phyloP scores from a whole-genome alignment of 768 basidiomycete genomes.

The Russula brevipes region DNA sequence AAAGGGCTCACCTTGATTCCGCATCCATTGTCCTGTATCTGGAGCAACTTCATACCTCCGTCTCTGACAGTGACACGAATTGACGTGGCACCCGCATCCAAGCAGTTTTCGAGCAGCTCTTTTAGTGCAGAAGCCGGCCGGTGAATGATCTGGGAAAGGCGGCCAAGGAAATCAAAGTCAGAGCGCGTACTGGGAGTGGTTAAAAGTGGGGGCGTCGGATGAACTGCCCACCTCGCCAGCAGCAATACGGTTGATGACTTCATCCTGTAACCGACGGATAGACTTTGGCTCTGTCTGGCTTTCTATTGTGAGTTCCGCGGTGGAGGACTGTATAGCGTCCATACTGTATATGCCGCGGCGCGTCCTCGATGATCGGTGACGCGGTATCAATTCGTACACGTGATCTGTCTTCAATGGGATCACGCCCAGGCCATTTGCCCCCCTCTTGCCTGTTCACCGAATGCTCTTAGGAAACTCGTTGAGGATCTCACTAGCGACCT shows the following conservation, averaged over 20 bases:
- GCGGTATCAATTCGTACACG: too few relatives aligned
- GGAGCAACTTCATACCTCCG: conserved; percentile 89
- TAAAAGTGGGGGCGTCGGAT: too few relatives aligned
- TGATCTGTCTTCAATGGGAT: too few relatives aligned
- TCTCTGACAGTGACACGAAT: conserved; percentile 90
- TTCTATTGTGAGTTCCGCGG: not conserved
- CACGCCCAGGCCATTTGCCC: too few relatives aligned
- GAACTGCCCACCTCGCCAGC: conserved; percentile 52
- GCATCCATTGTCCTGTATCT: conserved; percentile 95
- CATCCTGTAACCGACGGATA: conserved; percentile 21
- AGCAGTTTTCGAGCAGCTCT: conserved; percentile 88
- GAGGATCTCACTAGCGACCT: too few relatives aligned
- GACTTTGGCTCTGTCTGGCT: conserved; percentile 21
- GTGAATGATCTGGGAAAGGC: conserved; percentile 62
- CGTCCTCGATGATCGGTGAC: too few relatives aligned
- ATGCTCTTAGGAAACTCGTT: too few relatives aligned
- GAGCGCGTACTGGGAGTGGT: too few relatives aligned
- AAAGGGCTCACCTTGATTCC: conserved; percentile 75
- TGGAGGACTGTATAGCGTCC: not conserved
- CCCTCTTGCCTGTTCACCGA: too few relatives aligned
- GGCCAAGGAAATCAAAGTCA: conserved; percentile 4
- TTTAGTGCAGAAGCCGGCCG: conserved; percentile 93
- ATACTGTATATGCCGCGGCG: not conserved
- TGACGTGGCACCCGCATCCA: conserved; percentile 88
- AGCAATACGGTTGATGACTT: conserved; percentile 26